Base-by-base conservation (phyloP, 768 basidiomycete genomes). In the Hortiboletus campestris region DNA sequence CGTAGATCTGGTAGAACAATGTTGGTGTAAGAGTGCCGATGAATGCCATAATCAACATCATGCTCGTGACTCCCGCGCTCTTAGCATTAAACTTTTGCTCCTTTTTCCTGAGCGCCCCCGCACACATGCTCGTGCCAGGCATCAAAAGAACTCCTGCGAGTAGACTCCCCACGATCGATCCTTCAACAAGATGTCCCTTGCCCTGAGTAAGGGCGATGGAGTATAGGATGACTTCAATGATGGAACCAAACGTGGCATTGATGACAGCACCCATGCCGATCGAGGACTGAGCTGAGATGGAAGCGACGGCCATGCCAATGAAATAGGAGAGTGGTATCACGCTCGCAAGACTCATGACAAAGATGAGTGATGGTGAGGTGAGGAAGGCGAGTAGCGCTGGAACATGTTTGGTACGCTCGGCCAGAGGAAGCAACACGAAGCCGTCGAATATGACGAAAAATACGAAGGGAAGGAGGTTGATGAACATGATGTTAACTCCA, bases 181-280 rank as follows among this genome's bases (percentile, higher is more conserved):
- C 97, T 74, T 99, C 97, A 1, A 98, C 97, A 14, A 99, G 82
- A 65, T 86, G 85, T 0, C 96, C 96, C 73, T 95, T 98, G 43
- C 86, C 82, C 66, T 94, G 84, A n/a, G 84, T 88, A 34, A 99
- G 77, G 19, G 94, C 94, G 62, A 98, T 92, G 32, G 75, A 75
- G 67, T 99, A 99, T 2, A 99, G 81, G 61, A 99, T 81, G 65
- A 99, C 91, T 74, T 99, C 97, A 67, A 99, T 93, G 69, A 98
- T 85, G n/a, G 91, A 94, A 70, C 97, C 97, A 65, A 99, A 99
- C 2, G 94, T 94, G 2, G 97, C 97, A 69, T 99, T 99, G 78
- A 99, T 98, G 63, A 98, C 96, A 2, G 97, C 97, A 60, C 97
- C 97, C 94, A 98, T 97, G 7, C 97, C 97, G 58, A 99, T 99